Conservation (phyloP, 139 green algal species). For the Nannochloris sp. region DNA sequence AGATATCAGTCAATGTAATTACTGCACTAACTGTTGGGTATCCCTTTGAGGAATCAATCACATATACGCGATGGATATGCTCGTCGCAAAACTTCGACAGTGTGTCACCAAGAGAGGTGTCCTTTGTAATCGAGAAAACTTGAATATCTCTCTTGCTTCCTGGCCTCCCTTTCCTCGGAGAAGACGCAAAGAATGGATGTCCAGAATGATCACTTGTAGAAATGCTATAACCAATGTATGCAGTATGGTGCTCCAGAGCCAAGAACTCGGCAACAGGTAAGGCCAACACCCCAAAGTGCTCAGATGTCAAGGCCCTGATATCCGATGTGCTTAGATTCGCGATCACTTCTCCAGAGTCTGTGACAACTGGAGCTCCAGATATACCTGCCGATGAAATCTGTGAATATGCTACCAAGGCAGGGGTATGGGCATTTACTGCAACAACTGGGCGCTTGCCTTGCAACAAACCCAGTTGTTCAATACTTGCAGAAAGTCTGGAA, state of each 20-base stretch:
- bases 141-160: slow-evolving; percentile 23
- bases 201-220: not conserved
- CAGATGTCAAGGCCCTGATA: slow-evolving; percentile 54
- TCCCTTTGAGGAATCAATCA: slow-evolving; percentile 9
- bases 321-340: slow-evolving; percentile 70
- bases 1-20: slow-evolving; percentile 29
- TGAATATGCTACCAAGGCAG: slow-evolving; percentile 59
- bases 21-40: slow-evolving; percentile 8
- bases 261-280: slow-evolving; percentile 77
- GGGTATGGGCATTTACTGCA: slow-evolving; percentile 41
- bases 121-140: slow-evolving; percentile 10
- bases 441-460: slow-evolving; percentile 36
- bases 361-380: slow-evolving; percentile 53
- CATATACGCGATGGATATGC: slow-evolving; percentile 30
- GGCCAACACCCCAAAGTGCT: slow-evolving; percentile 65
- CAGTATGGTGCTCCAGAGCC: slow-evolving; percentile 56
- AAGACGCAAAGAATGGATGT: slow-evolving; percentile 27
- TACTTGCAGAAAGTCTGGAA: not conserved
- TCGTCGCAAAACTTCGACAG: slow-evolving; percentile 12
- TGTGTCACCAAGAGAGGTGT: slow-evolving; percentile 8
- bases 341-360: slow-evolving; percentile 43
- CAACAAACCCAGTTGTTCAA: slow-evolving; percentile 35
- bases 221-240: slow-evolving; percentile 49
- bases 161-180: slow-evolving; percentile 3
- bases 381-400: slow-evolving; percentile 41